Base-by-base conservation (phyloP, 306 rosid species). In the Sphenostylis stenocarpa region DNA sequence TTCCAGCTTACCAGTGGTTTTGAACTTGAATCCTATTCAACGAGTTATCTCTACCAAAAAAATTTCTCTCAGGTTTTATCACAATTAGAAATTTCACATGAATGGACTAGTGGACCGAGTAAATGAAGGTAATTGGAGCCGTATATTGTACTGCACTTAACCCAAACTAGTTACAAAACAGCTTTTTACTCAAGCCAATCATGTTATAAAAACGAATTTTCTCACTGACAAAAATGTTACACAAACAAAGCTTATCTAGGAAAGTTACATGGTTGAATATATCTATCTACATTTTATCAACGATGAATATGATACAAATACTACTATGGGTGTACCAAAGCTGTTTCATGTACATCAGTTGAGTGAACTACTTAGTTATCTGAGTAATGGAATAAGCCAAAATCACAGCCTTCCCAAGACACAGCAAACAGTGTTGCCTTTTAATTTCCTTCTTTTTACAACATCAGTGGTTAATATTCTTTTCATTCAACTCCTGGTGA, bases 241-340 rank as follows among this genome's bases (percentile, higher is more conserved):
- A 85, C 55, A 66, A 68, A 70, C 80, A 75, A 34, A 21, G 76
- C 36, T 77, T 73, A 70, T 62, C 74, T 67, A 48, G 23, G 65
- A 62, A 70, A 69, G 44, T 74, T 75, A 60, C 72, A 63, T 17
- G 66, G 43, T 52, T 75, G 24, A 33, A 68, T 58, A 31, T 7
- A 31, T 31, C 43, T 29, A 81, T 81, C 76, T 81, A 72, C 79
- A 83, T 53, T 77, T 79, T 61, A 70, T 75, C 73, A 75, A 28
- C 63, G 60, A 78, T 64, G 78, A 72, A 80, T 64, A 69, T 65
- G 82, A 51, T 79, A 80, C 81, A 79, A 51, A 43, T 79, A 61
- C 75, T 76, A 49, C 62, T 52, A 47, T 75, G 47, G 70, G 60
- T 19, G 72, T 69, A 65, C 70, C 77, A 56, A 55, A 23, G 34